Percentiles rank a stretch among this genome's conserved stretches.
These are phyloP conservation scores for Lipomyces chichibuensis DNA, from an alignment of 805 yeast genomes.

Conservation along the genomic window DNA sequence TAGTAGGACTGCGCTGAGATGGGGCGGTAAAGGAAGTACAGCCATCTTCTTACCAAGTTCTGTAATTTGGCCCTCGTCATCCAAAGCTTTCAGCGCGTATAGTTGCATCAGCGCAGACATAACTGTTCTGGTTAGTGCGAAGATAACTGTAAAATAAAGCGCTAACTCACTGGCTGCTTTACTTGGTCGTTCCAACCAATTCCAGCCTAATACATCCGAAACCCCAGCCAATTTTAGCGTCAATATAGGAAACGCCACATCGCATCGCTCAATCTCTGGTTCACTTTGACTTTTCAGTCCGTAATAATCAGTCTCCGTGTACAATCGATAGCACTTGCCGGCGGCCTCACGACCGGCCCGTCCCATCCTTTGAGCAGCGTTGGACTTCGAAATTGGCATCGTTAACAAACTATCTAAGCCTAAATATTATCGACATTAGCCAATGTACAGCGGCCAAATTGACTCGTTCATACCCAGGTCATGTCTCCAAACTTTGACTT, in stretches of 20 bases:
- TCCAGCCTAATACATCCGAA: conserved; percentile 80
- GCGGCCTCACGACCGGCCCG: conserved; percentile 98
- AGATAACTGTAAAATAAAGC: not conserved
- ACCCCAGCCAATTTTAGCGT: conserved; percentile 83
- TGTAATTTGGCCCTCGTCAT: conserved; percentile 76
- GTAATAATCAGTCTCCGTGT: conserved; percentile 69
- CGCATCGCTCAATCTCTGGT: conserved; percentile 88
- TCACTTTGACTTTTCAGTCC: conserved; percentile 78
- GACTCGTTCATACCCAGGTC: conserved; percentile 49
- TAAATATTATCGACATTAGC: not conserved
- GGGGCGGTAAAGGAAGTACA: conserved; percentile 88
- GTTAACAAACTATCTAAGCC: conserved; percentile 92
- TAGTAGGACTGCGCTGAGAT: conserved; percentile 80
- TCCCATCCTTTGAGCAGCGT: conserved; percentile 94
- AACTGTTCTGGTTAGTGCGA: conserved; percentile 40
- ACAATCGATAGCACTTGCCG: conserved; percentile 87
- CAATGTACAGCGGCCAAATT: not conserved
- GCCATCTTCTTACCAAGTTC: conserved; percentile 83
- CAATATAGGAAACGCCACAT: conserved; percentile 79
- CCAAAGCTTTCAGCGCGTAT: conserved; percentile 76
- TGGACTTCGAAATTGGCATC: conserved; percentile 89
- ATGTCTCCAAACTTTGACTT: conserved; percentile 94
- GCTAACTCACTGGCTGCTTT: conserved; percentile 54
- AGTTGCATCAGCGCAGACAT: conserved; percentile 76
- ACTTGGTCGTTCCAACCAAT: conserved; percentile 93